phyloP scores from a whole-genome alignment of 805 yeast species.

The Wickerhamomyces queroliae region DNA sequence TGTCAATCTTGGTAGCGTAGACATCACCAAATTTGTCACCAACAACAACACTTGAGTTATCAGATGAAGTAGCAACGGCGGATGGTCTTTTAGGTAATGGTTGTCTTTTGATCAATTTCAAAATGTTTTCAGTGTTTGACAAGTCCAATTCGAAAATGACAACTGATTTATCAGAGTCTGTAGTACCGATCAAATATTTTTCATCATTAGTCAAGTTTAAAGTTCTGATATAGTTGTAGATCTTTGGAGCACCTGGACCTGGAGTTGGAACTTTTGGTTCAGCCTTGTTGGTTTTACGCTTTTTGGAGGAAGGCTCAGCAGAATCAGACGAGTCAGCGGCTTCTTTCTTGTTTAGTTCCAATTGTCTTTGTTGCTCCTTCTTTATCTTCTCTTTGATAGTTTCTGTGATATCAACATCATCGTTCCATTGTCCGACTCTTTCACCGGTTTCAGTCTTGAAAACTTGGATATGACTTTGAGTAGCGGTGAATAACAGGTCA shows the following conservation, averaged over 20 bases:
- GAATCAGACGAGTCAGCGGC: constrained; percentile 11
- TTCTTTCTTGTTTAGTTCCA: constrained; percentile 12
- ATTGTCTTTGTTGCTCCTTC: constrained; percentile 29
- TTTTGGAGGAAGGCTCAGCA: constrained; percentile 23
- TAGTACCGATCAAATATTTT: constrained; percentile 53
- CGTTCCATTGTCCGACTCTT: constrained; percentile 57
- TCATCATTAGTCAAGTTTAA: constrained; percentile 50
- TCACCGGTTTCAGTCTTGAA: constrained; percentile 35
- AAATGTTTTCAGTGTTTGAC: constrained; percentile 29
- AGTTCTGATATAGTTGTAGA: constrained; percentile 63
- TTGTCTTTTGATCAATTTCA: constrained; percentile 59
- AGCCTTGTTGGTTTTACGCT: constrained; percentile 27
- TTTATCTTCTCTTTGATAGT: constrained; percentile 42
- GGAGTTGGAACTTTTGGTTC: constrained; percentile 53
- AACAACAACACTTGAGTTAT: constrained; percentile 53
- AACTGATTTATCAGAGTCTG: constrained; percentile 81
- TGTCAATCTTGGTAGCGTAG: constrained; percentile 47
- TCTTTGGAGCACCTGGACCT: constrained; percentile 65
- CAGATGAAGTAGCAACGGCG: constrained; percentile 63
- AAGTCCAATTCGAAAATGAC: constrained; percentile 44
- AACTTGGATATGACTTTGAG: constrained; percentile 54
- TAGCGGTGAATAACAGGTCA: constrained; percentile 45
- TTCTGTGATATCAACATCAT: constrained; percentile 44
- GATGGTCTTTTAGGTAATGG: constrained; percentile 91
- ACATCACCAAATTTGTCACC: constrained; percentile 98